Evolutionary conservation across 345 rosid genomes (phyloP), one percentile per base, ranked within the genome.

Genomic region (Boechera divaricarpa): DNA sequence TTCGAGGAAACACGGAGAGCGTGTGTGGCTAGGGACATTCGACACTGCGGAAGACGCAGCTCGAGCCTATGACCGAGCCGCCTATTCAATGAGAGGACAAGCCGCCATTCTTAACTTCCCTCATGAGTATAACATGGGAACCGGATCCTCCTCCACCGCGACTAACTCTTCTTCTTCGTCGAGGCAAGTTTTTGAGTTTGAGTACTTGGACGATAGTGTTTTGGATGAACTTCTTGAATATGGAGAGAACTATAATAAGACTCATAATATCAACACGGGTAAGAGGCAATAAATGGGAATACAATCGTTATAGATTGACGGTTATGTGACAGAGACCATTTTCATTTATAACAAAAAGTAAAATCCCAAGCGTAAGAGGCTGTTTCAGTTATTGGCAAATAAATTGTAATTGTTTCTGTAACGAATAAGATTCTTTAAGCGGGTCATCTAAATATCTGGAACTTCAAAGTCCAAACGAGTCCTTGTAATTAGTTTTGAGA

Each of bases 21-120:
- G 98, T 26, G 69, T 79, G 51, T 93, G 98, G 98, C 87, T 93
- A 2, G 98, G 98, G 52, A 93, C 98, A 26, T 93, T 88, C 39
- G 93, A 91, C 7, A 91, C 95, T 0, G 97, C 97, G 0, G 97
- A 87, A 80, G 89, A 87, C 13, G 96, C 98, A 2, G 92, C 98
- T 79, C 83, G 98, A 39, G 98, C 98, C 10, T 92, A 92, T 64
- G 98, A 92, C 49, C 79, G 89, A 33, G 97, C 96, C 0, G 98
- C 98, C 7, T 93, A 87, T 78, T 84, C 80, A 49, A 21, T 93
- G 77, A 81, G 98, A 75, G 91, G 94, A 29, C 93, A 89, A 69
- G 83, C 89, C 39, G 98, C 97, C 1, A 86, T 85, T 51, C 89
- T 93, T 61, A 93, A 93, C 69, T 93, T 93, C 77, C 96, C 98